Percentiles rank a stretch among this genome's conserved stretches.
Evolutionary conservation across 352 stramenopile genomes (phyloP).

Genomic region (Phytophthora foliorum): DNA sequence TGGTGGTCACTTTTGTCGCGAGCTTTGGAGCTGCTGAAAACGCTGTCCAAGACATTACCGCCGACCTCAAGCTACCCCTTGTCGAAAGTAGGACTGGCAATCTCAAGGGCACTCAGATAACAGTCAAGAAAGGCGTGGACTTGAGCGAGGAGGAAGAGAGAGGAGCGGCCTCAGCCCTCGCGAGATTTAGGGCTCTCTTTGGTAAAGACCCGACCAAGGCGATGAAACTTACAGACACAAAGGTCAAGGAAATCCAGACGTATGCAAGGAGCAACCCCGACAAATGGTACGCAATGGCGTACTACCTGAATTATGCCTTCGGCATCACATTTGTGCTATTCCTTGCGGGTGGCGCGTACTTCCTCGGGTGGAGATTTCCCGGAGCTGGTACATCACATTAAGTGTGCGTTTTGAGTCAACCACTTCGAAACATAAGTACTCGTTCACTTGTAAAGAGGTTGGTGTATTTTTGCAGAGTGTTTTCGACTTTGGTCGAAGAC

Average conservation of each 20-base stretch:
- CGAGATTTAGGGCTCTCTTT: conserved; percentile 13
- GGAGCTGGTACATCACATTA: background rate
- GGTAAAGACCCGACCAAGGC: conserved; percentile 3
- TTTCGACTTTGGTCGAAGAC: too few relatives aligned
- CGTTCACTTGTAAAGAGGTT: background rate
- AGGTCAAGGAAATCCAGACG: conserved; percentile 12
- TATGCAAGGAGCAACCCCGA: conserved; percentile 22
- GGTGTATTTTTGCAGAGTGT: too few relatives aligned
- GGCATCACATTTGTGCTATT: conserved; percentile 10
- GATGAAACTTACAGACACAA: conserved; percentile 12
- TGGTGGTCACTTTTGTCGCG: conserved; percentile 4
- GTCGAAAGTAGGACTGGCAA: background rate
- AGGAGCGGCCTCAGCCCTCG: background rate
- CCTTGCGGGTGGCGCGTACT: conserved; percentile 7
- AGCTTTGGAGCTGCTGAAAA: conserved; percentile 6
- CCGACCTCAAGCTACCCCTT: background rate
- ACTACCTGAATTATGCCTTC: conserved; percentile 13
- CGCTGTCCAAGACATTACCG: background rate
- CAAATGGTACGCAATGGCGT: conserved; percentile 27
- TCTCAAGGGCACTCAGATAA: conserved; percentile 10
- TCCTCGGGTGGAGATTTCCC: conserved; percentile 17
- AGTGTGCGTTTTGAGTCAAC: background rate
- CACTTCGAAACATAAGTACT: background rate
- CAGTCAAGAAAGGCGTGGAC: background rate
- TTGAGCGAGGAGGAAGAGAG: conserved; percentile 8